A percentile compares a stretch with the other conserved stretches of the same genome.
phyloP scores from a whole-genome alignment of 1,139 yeast genomes.

The Kluyveromyces sp. region DNA sequence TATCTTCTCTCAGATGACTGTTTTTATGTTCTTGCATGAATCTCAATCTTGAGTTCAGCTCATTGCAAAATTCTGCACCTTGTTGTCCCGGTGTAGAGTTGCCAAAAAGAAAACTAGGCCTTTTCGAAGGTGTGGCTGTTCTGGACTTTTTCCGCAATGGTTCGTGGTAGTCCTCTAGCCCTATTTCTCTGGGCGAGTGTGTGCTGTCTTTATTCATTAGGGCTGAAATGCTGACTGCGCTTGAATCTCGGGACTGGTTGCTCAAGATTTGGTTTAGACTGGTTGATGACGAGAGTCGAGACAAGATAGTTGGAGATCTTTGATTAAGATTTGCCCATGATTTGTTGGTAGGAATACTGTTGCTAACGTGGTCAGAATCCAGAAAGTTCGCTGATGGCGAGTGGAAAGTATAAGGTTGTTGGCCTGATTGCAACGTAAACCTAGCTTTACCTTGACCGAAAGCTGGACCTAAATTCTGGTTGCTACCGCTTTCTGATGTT shows the following conservation, averaged over 20 bases:
- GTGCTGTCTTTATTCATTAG: conserved; percentile 1
- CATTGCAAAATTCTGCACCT: conserved; percentile 4
- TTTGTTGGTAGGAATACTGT: background rate
- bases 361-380: conserved; percentile 1
- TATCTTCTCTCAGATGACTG: background rate
- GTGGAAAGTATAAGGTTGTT: background rate
- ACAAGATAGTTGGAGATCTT: background rate
- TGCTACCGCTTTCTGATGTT: background rate
- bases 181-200: conserved; percentile 3
- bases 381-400: background rate
- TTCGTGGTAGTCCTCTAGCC: conserved; percentile 6
- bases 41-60: conserved; percentile 1
- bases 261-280: conserved; percentile 2
- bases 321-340: conserved; percentile 1
- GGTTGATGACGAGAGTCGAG: conserved; percentile 1
- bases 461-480: too few relatives aligned
- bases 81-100: background rate
- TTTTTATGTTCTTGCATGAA: background rate
- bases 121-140: conserved; percentile 8
- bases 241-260: background rate
- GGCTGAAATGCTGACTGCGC: conserved; percentile 3
- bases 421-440: background rate
- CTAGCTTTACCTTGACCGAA: background rate
- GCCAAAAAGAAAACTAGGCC: conserved; percentile 1
- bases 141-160: conserved; percentile 10